A percentile compares a stretch with the other conserved stretches of the same genome.
These are phyloP conservation scores for Ceratocystis albifundus DNA, from an alignment of 2,329 filamentous ascomycete species.

Conservation along the genomic window DNA sequence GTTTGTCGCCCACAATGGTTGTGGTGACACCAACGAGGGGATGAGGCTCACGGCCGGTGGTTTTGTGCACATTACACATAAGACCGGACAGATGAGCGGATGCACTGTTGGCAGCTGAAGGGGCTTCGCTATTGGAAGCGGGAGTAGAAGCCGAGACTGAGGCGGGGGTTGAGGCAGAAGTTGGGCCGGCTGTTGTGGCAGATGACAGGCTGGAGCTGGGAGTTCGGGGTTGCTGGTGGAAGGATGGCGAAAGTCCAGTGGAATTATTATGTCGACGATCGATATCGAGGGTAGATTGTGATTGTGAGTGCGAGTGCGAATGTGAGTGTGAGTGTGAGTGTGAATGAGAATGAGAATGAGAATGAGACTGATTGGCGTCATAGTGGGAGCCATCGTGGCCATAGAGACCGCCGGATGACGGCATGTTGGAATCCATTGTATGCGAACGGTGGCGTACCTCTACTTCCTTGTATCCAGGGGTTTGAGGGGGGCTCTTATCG, in stretches of 20 bases:
- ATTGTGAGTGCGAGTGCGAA: background rate
- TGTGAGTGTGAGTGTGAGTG: constrained; percentile 6
- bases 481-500: background rate
- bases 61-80: constrained; percentile 66
- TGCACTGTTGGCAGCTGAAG: constrained; percentile 36
- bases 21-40: constrained; percentile 90
- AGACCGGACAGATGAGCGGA: constrained; percentile 52
- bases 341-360: background rate
- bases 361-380: constrained; percentile 31
- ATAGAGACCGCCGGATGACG: constrained; percentile 20
- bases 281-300: constrained; percentile 32
- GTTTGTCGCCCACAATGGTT: constrained; percentile 84
- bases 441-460: constrained; percentile 12
- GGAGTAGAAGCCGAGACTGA: constrained; percentile 32
- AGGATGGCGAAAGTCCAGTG: constrained; percentile 46
- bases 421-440: constrained; percentile 22
- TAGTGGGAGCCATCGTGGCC: constrained; percentile 21
- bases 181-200: constrained; percentile 27
- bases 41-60: constrained; percentile 82
- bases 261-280: constrained; percentile 40
- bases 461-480: background rate
- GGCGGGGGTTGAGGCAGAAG: constrained; percentile 46
- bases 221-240: constrained; percentile 30
- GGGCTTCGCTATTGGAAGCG: constrained; percentile 15
- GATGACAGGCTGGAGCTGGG: constrained; percentile 18